Evolutionary conservation across 1,284 basidiomycete species (phyloP), one percentile per base, ranked within the genome.

Genomic region (Sanguinoderma infundibulare): DNA sequence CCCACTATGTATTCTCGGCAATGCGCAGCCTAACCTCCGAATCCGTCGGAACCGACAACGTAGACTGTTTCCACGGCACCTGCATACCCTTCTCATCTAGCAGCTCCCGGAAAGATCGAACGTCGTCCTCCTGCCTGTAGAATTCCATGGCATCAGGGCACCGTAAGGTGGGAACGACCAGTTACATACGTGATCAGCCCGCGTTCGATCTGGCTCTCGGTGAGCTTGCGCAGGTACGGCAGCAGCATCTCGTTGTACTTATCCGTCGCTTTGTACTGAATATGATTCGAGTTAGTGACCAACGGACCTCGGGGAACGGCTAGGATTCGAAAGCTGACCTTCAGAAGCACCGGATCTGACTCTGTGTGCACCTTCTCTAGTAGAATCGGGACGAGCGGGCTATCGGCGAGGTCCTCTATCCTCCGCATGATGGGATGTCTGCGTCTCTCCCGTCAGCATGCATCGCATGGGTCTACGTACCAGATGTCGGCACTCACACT

Each of bases 391-490:
- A 80, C 69, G 35, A 80, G 72, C 5, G 78, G 78, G 53, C 68
- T 71, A 57, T 78, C 74, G 24, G 69, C 73, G n/a, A 80, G 66
- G 57, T 76, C 73, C 53, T 73, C 70, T 30, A 80, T 68, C 32
- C 69, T 67, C 32, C 74, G 72, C 60, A 79, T 65, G 55, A 80
- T 74, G 2, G 78, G 78, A 61, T 78, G 78, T 0, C 74, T 75
- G 40, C 34, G 28, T 2, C 20, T 8, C 10, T 1, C 15, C 6
- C 12, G n/a, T 47, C 46, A 47, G 46, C 26, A 26, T 40, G 17
- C 17, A 40, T 40, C 17, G 39, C 34, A 12, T 34, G 38, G 17
- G 6, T n/a, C 9, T 20, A n/a, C n/a, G n/a, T n/a, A n/a, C n/a
- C n/a, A 5, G 15, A 47, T 12, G 2, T 47, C 42, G 3, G 1